Evolutionary conservation across 805 yeast species (phyloP).

Genomic region (Myxozyma sirexii): DNA sequence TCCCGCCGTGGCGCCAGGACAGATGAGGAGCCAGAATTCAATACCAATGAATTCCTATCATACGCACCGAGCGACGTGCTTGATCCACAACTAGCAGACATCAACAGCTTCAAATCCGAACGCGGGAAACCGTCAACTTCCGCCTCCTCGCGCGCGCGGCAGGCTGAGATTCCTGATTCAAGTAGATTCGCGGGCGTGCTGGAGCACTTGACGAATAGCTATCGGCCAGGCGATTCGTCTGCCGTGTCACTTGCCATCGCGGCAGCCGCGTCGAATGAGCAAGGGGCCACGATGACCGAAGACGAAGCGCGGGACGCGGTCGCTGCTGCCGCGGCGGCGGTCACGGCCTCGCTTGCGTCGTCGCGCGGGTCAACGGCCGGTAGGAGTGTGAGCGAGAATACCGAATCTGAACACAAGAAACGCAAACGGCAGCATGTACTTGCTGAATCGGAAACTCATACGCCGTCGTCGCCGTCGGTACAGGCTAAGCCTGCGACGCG

Average conservation of each 20-base stretch:
- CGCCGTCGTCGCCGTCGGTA: too few species aligned
- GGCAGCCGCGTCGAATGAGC: slow-evolving; percentile 13
- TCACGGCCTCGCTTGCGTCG: slow-evolving; percentile 13
- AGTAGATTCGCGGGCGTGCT: not conserved
- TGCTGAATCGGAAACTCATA: not conserved
- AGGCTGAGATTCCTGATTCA: not conserved
- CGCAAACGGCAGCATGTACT: not conserved
- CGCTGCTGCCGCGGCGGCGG: slow-evolving; percentile 29
- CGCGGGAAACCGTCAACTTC: not conserved
- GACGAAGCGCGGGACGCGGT: slow-evolving; percentile 28
- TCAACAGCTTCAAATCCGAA: slow-evolving; percentile 3
- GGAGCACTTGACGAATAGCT: slow-evolving; percentile 1
- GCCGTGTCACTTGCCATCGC: slow-evolving; percentile 23
- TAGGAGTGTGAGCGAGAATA: not conserved
- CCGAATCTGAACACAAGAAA: not conserved
- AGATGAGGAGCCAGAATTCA: slow-evolving; percentile 1
- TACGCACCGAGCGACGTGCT: slow-evolving; percentile 17
- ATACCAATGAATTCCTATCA: slow-evolving; percentile 2
- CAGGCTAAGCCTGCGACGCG: too few species aligned
- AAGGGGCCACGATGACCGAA: slow-evolving; percentile 15
- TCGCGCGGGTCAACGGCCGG: not conserved
- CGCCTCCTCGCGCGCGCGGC: not conserved
- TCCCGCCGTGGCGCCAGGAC: too few species aligned
- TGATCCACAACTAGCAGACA: slow-evolving; percentile 27
- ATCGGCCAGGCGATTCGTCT: slow-evolving; percentile 1